Percentiles rank a stretch among this genome's conserved stretches.
These are phyloP conservation scores for Candida insectalens DNA, from an alignment of 805 yeast genomes.

Conservation along the genomic window DNA sequence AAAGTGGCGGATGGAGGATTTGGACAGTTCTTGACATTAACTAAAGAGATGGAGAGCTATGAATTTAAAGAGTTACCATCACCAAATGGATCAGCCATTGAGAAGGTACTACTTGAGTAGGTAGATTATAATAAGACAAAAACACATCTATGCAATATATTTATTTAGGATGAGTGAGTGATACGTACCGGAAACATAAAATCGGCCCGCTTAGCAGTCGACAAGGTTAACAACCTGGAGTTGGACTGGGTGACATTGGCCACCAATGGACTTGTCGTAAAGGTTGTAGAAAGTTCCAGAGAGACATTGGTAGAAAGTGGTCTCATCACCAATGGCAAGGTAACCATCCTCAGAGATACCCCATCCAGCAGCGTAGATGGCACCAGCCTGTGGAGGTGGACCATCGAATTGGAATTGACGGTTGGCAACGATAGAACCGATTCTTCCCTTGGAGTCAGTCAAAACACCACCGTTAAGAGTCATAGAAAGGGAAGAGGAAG, in stretches of 20 bases:
- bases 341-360: constrained; percentile 34
- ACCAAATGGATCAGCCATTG: constrained; percentile 15
- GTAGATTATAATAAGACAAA: too few species aligned
- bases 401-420: constrained; percentile 60
- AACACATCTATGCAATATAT: too few species aligned
- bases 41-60: constrained; percentile 7
- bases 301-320: constrained; percentile 42
- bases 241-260: constrained; percentile 36
- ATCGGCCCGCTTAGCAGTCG: constrained; percentile 21
- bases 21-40: constrained; percentile 8
- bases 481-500: constrained; percentile 32
- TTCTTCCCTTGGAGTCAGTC: constrained; percentile 38
- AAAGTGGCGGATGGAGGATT: constrained; percentile 12
- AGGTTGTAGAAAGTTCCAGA: constrained; percentile 53
- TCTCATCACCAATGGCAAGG: constrained; percentile 41
- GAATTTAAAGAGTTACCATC: constrained; percentile 12
- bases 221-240: constrained; percentile 37
- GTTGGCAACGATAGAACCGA: constrained; percentile 53
- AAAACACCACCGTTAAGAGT: constrained; percentile 31
- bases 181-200: too few species aligned
- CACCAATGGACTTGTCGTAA: constrained; percentile 39
- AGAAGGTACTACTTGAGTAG: constrained; percentile 8
- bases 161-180: too few species aligned
- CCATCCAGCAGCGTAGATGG: constrained; percentile 45
- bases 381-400: constrained; percentile 56